Evolutionary conservation across 2,329 filamentous ascomycete species (phyloP).

Genomic region (Xylaria sp.): DNA sequence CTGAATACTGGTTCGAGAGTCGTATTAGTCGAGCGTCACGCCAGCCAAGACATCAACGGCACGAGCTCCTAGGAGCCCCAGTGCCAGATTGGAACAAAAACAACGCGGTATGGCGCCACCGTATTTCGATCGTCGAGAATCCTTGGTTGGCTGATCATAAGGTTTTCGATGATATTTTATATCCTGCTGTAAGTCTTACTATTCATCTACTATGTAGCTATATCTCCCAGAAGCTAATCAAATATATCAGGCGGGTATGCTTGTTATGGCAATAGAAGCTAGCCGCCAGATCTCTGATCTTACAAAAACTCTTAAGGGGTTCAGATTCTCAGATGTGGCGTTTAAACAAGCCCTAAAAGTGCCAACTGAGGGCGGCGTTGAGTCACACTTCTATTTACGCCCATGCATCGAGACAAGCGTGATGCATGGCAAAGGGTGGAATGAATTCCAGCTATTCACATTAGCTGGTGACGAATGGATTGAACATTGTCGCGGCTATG

Average conservation of each 20-base stretch:
- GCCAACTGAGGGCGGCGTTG: slow-evolving; percentile 35
- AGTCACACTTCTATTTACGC: slow-evolving; percentile 38
- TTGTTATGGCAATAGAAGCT: slow-evolving; percentile 48
- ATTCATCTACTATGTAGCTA: neutral
- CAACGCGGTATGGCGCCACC: slow-evolving; percentile 46
- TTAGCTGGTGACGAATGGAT: slow-evolving; percentile 35
- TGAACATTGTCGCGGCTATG: slow-evolving; percentile 36
- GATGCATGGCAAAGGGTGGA: slow-evolving; percentile 27
- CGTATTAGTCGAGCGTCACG: slow-evolving; percentile 38
- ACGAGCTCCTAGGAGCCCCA: slow-evolving; percentile 45
- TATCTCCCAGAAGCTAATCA: slow-evolving; percentile 9
- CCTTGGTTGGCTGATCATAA: slow-evolving; percentile 49
- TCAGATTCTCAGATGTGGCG: slow-evolving; percentile 39
- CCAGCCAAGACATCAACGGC: slow-evolving; percentile 36
- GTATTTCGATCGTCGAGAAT: slow-evolving; percentile 39
- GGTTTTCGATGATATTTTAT: slow-evolving; percentile 45
- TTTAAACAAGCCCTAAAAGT: slow-evolving; percentile 38
- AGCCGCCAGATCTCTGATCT: slow-evolving; percentile 39
- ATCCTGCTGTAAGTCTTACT: slow-evolving; percentile 41
- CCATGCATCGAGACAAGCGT: slow-evolving; percentile 16
- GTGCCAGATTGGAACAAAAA: slow-evolving; percentile 39
- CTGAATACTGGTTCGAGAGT: slow-evolving; percentile 45
- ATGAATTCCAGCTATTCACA: slow-evolving; percentile 40
- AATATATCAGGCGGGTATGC: slow-evolving; percentile 42
- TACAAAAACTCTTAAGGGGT: slow-evolving; percentile 31